phyloP scores from a whole-genome alignment of 257 asterid species.

The Craterostigma plantagineum region DNA sequence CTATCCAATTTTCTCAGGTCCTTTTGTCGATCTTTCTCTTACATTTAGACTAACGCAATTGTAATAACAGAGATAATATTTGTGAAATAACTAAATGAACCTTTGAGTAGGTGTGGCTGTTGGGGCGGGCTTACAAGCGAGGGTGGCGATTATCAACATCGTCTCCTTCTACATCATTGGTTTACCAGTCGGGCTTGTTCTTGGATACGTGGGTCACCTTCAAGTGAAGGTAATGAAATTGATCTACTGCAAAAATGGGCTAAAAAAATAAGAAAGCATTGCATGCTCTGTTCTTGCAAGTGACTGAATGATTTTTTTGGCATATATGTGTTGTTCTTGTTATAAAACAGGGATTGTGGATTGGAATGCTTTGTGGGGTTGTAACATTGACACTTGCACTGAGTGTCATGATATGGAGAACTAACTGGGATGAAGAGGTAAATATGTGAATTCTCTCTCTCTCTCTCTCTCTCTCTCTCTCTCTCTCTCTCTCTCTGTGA shows the following conservation, averaged over 20 bases:
- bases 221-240: constrained; percentile 23
- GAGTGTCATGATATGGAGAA: constrained; percentile 44
- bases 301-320: too few species aligned
- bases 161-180: constrained; percentile 26
- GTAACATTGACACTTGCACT: constrained; percentile 31
- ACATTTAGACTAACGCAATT: background rate
- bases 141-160: constrained; percentile 24
- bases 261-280: too few species aligned
- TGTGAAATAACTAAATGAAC: background rate
- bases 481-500: too few species aligned
- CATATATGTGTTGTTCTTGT: too few species aligned
- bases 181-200: constrained; percentile 27
- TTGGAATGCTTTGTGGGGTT: constrained; percentile 51
- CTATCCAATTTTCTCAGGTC: constrained; percentile 60
- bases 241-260: too few species aligned
- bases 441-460: background rate
- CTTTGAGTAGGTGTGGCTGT: constrained; percentile 30
- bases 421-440: constrained; percentile 60
- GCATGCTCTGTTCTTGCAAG: too few species aligned
- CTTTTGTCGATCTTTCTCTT: constrained; percentile 9
- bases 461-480: background rate
- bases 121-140: constrained; percentile 35
- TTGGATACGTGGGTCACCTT: constrained; percentile 19
- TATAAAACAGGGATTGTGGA: constrained; percentile 69
- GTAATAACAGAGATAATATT: background rate